Conservation (phyloP, 208 protist species). For the Leishmania arabica region DNA sequence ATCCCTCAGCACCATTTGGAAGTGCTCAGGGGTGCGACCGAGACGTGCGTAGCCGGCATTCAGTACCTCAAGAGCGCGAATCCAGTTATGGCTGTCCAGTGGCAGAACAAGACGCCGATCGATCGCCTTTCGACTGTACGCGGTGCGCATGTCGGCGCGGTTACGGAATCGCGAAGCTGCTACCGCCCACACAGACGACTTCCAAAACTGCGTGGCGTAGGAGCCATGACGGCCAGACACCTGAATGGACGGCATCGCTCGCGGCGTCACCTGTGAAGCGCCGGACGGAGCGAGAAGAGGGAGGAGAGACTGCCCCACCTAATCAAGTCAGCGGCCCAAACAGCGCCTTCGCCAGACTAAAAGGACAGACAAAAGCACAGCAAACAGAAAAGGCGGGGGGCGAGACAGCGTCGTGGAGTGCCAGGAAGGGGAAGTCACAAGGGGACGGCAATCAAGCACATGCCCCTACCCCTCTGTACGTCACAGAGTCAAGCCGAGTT, state of each 20-base stretch:
- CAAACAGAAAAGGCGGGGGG: not conserved
- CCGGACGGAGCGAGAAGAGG: not conserved
- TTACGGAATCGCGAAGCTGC: constrained; percentile 30
- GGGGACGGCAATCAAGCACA: not conserved
- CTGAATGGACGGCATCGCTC: constrained; percentile 34
- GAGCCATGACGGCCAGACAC: constrained; percentile 75
- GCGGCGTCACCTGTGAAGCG: not conserved
- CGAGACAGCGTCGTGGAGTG: not conserved
- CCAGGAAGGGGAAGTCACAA: no score
- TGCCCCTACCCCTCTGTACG: not conserved
- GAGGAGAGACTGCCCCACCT: not conserved
- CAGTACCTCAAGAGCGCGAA: constrained; percentile 82
- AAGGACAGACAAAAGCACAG: not conserved
- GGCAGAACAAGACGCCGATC: constrained; percentile 84
- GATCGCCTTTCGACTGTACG: constrained; percentile 65
- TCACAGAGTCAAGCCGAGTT: not conserved
- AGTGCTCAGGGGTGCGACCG: constrained; percentile 72
- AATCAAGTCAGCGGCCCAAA: not conserved
- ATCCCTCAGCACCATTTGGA: constrained; percentile 67
- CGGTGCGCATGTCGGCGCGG: constrained; percentile 45
- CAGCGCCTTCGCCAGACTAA: not conserved
- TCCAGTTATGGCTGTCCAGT: constrained; percentile 78
- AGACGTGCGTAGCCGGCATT: constrained; percentile 63
- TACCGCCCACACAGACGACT: constrained; percentile 8
- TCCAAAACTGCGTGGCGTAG: constrained; percentile 84